Conservation (phyloP, 306 rosid species). For the Cucurbita ficifolia region DNA sequence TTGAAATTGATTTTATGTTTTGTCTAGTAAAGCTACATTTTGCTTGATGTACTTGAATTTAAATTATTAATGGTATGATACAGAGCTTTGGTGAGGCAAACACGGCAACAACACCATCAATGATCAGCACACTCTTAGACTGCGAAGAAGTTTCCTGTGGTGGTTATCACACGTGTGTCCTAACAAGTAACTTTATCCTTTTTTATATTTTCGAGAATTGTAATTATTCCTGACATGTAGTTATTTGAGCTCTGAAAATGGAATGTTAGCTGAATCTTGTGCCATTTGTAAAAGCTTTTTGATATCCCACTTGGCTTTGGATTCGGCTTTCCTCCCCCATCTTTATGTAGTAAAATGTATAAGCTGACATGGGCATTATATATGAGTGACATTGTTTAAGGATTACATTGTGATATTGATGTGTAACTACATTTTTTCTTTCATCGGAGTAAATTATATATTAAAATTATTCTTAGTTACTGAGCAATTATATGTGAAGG, state of each 20-base stretch:
- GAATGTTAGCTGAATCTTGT: neutral
- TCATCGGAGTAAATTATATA: neutral
- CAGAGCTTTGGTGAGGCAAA: slow-evolving; percentile 39
- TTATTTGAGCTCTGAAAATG: neutral
- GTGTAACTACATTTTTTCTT: neutral
- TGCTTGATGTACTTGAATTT: neutral
- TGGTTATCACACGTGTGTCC: slow-evolving; percentile 84
- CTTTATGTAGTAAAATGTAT: neutral
- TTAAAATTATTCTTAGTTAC: neutral
- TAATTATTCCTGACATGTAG: neutral
- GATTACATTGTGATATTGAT: neutral
- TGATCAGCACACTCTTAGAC: slow-evolving; percentile 46
- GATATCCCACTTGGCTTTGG: neutral
- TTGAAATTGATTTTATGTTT: neutral
- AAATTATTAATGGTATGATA: slow-evolving; percentile 14
- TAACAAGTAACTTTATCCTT: slow-evolving; percentile 54
- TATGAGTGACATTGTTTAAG: neutral
- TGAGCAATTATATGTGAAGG: neutral
- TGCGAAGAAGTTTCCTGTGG: slow-evolving; percentile 79
- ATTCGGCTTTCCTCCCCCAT: neutral
- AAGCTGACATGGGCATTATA: neutral
- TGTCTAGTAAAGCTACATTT: neutral
- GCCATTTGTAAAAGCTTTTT: neutral
- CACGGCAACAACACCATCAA: slow-evolving; percentile 31
- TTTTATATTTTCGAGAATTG: neutral